These are phyloP conservation scores for Sapria himalayana DNA, from an alignment of 345 rosid genomes.

Conservation along the genomic window DNA sequence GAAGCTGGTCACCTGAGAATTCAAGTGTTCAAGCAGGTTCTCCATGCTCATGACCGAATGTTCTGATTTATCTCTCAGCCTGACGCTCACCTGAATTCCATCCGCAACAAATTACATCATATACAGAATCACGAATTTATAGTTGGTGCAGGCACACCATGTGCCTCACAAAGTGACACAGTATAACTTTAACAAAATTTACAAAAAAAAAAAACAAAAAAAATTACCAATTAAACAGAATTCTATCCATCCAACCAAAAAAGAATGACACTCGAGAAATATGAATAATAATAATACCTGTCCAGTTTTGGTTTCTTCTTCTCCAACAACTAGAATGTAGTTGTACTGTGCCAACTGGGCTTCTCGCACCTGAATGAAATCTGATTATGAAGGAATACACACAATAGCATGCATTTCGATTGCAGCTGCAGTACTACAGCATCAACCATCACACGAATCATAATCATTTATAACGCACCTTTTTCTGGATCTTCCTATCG, in stretches of 20 bases:
- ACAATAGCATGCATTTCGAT: not conserved
- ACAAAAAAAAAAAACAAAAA: no score
- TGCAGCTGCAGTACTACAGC: not conserved
- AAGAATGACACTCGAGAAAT: slow-evolving; percentile 1
- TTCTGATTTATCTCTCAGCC: slow-evolving; percentile 50
- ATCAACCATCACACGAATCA: not conserved
- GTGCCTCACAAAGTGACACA: no score
- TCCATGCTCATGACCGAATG: slow-evolving; percentile 36
- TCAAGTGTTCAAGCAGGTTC: slow-evolving; percentile 35
- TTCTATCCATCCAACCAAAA: no score
- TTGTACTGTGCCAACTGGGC: slow-evolving; percentile 91
- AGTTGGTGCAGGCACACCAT: no score
- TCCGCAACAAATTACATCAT: no score
- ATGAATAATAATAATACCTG: slow-evolving; percentile 30
- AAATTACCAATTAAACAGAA: no score
- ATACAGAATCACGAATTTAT: no score
- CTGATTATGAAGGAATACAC: slow-evolving; percentile 1
- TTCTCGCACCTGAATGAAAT: slow-evolving; percentile 49
- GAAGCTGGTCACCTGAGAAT: no score
- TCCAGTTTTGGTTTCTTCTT: slow-evolving; percentile 50
- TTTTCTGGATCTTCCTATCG: slow-evolving; percentile 77
- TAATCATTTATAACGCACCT: slow-evolving; percentile 26
- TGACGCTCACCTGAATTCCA: slow-evolving; percentile 56
- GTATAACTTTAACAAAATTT: no score
- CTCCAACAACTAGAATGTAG: slow-evolving; percentile 90